Percentiles rank a stretch among this genome's conserved stretches.
Evolutionary conservation across 2,329 filamentous ascomycete species (phyloP).

Genomic region (Colletotrichum nymphaeae): DNA sequence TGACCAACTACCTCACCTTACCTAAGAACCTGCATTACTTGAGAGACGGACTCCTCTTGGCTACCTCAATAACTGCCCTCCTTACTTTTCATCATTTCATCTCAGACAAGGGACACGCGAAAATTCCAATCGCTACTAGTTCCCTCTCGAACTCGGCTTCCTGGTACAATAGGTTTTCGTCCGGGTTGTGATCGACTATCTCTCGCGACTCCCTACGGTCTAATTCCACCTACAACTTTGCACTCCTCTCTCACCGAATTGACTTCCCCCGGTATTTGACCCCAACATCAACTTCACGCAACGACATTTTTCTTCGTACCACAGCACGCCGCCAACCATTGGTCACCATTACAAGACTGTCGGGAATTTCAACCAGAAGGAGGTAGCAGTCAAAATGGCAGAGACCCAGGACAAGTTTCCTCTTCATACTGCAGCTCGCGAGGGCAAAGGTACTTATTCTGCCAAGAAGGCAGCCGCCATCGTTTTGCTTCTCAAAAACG

Average conservation of each 20-base stretch:
- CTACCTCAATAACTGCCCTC: too few relatives aligned
- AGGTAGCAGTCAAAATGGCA: constrained; percentile 28
- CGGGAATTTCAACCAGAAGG: not conserved
- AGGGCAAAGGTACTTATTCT: constrained; percentile 82
- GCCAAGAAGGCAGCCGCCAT: not conserved
- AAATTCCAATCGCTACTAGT: not conserved
- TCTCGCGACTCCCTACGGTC: not conserved
- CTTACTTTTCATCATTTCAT: not conserved
- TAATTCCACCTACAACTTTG: not conserved
- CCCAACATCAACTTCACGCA: not conserved
- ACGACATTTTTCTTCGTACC: too few relatives aligned
- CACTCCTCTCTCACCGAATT: not conserved
- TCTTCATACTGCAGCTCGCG: constrained; percentile 87
- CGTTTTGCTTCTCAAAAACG: not conserved
- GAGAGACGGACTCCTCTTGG: too few relatives aligned
- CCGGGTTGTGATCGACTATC: not conserved
- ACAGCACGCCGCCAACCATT: too few relatives aligned
- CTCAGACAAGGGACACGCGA: not conserved
- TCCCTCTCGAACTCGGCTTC: not conserved
- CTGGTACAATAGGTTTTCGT: not conserved
- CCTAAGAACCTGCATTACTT: too few relatives aligned
- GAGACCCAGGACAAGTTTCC: constrained; percentile 74
- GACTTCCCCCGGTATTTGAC: not conserved
- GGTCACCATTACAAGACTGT: not conserved
- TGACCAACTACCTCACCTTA: too few relatives aligned